Base-by-base conservation (phyloP, 495 filamentous ascomycete genomes). In the Hypoxylon subgilvum region DNA sequence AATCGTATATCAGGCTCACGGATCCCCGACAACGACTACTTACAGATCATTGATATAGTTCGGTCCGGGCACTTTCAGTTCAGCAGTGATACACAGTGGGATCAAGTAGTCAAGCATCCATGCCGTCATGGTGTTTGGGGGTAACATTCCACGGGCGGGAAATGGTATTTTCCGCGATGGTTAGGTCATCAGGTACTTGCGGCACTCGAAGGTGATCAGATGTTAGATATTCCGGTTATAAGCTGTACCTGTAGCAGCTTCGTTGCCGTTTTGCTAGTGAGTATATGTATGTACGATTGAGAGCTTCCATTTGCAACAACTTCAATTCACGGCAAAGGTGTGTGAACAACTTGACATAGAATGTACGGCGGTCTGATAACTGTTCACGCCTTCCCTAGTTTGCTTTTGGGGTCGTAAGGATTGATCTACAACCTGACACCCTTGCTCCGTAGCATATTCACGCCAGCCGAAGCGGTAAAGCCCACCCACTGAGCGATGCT, bases 401-500 rank as follows among this genome's bases (percentile, higher is more conserved):
- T n/a, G n/a, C n/a, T n/a, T 27, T 8, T 3, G 8, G 23, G 8
- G 23, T 8, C 23, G 8, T 27, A 27, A 8, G 23, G 4, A 27
- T 8, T 27, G 23, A 3, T 27, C 65, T 61, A 86, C 75, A 86
- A 80, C 66, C 79, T 76, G 3, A 85, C 74, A 6, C 83, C 87
- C 57, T 87, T 84, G 55, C 83, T 88, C 64, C 81, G 75, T 56
- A 91, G 60, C 21, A 87, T 74, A 72, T 89, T 86, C 7, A 84
- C 59, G 1, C 83, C 76, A 0, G 82, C 82, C 27, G 82, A 82
- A 6, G 83, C 88, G 46, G 86, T 89, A 68, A 92, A 96, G 2
- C 86, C 84, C n/a, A 86, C 65, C 86, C 89, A 97, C 67, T 89
- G 75, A 19, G 83, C 78, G 2, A 91, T 67, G 14, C 79, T 82